Evolutionary conservation across 352 stramenopile genomes (phyloP).

Genomic region (Elongisporangium anandrum): DNA sequence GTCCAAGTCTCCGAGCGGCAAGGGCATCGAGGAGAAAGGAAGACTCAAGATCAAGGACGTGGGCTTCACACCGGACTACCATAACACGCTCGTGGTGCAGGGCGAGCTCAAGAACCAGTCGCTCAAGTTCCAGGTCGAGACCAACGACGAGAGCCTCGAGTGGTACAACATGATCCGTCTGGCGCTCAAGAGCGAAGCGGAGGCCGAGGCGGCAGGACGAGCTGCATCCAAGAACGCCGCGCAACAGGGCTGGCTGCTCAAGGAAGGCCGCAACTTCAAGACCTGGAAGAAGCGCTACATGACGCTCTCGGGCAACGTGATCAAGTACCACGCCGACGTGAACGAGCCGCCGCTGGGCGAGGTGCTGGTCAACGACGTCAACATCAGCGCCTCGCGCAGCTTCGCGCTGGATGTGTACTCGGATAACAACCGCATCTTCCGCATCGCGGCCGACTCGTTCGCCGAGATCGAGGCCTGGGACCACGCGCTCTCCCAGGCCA

Average conservation of each 20-base stretch:
- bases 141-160: slow-evolving; percentile 50
- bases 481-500: slow-evolving; percentile 37
- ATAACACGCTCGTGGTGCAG: slow-evolving; percentile 52
- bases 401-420: slow-evolving; percentile 78
- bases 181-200: slow-evolving; percentile 18
- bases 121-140: slow-evolving; percentile 65
- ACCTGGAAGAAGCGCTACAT: slow-evolving; percentile 85
- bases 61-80: slow-evolving; percentile 64
- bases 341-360: slow-evolving; percentile 58
- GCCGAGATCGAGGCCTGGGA: slow-evolving; percentile 77
- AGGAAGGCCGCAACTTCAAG: slow-evolving; percentile 87
- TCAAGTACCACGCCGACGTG: slow-evolving; percentile 64
- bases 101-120: slow-evolving; percentile 71
- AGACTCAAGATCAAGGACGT: slow-evolving; percentile 50
- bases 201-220: slow-evolving; percentile 2
- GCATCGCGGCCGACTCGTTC: slow-evolving; percentile 60
- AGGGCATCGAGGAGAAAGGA: slow-evolving; percentile 76
- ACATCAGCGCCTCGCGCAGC: slow-evolving; percentile 54
- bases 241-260: slow-evolving; percentile 76
- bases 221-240: slow-evolving; percentile 13
- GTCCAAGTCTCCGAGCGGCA: slow-evolving; percentile 59
- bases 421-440: slow-evolving; percentile 77
- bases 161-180: slow-evolving; percentile 57
- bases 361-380: slow-evolving; percentile 64
- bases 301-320: slow-evolving; percentile 43